Conservation (phyloP, 2,329 filamentous ascomycete species). For the Catunica adiposa region DNA sequence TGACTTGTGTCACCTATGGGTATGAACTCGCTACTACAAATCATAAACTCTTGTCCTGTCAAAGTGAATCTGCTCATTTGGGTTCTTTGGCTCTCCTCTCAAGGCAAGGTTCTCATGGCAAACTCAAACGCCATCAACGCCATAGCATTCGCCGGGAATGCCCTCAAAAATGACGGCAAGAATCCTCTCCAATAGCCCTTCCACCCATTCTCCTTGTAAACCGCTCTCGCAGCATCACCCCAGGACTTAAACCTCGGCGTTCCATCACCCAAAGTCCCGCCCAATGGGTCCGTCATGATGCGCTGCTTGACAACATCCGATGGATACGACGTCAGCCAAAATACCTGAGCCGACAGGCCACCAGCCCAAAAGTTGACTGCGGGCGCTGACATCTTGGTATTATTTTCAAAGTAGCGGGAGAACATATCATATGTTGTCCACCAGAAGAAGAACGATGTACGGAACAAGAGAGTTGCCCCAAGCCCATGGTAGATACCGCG, state of each 20-base stretch:
- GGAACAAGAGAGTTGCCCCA: conserved; percentile 69
- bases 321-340: conserved; percentile 86
- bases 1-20: not conserved
- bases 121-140: conserved; percentile 86
- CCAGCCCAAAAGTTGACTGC: conserved; percentile 95
- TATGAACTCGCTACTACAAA: not conserved
- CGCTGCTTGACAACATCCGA: conserved; percentile 89
- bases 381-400: conserved; percentile 57
- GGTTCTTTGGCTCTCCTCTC: not conserved
- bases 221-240: conserved; percentile 61
- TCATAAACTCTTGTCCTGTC: too few relatives aligned
- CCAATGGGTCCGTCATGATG: conserved; percentile 89
- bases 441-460: conserved; percentile 94
- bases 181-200: conserved; percentile 88
- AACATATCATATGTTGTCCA: conserved; percentile 91
- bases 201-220: conserved; percentile 60
- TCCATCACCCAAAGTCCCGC: conserved; percentile 50
- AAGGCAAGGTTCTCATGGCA: conserved; percentile 55
- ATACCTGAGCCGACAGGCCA: conserved; percentile 79
- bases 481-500: conserved; percentile 75
- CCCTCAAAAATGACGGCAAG: conserved; percentile 77
- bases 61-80: not conserved
- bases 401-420: conserved; percentile 46
- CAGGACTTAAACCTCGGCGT: conserved; percentile 54
- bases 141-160: conserved; percentile 91